A percentile compares a stretch with the other conserved stretches of the same genome.
These are phyloP conservation scores for Strobilomyces confusus DNA, from an alignment of 768 basidiomycete genomes.

Conservation along the genomic window DNA sequence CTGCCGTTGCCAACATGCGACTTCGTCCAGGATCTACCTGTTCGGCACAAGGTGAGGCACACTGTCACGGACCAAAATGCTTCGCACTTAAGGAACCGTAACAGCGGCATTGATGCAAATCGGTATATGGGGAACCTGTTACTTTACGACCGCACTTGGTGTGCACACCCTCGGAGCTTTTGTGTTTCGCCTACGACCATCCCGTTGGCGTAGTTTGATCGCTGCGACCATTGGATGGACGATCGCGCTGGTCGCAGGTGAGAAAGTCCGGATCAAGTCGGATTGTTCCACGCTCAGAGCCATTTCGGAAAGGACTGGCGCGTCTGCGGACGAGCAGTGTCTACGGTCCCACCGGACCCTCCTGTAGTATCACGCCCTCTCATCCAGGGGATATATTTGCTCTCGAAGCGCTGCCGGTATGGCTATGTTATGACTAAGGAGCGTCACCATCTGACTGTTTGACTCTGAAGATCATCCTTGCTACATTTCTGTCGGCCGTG, in stretches of 20 bases:
- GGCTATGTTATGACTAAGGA: conserved; percentile 8
- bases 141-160: conserved; percentile 62
- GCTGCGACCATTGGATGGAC: conserved; percentile 53
- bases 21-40: conserved; percentile 43
- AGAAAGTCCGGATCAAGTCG: conserved; percentile 16
- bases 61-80: neutral
- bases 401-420: conserved; percentile 62
- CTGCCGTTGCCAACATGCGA: neutral
- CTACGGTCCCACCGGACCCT: conserved; percentile 50
- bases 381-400: conserved; percentile 44
- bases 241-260: conserved; percentile 46
- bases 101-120: conserved; percentile 57
- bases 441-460: neutral
- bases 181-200: conserved; percentile 52
- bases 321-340: conserved; percentile 36
- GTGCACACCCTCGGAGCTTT: conserved; percentile 67
- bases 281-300: neutral
- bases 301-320: conserved; percentile 30
- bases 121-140: conserved; percentile 56
- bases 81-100: neutral
- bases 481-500: conserved; percentile 50
- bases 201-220: conserved; percentile 41
- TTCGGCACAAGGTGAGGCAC: conserved; percentile 51
- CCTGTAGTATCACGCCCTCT: conserved; percentile 47
- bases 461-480: conserved; percentile 49